Percentiles rank a stretch among this genome's conserved stretches.
These are phyloP conservation scores for Ogataea zsoltii DNA, from an alignment of 805 yeast species.

Conservation along the genomic window DNA sequence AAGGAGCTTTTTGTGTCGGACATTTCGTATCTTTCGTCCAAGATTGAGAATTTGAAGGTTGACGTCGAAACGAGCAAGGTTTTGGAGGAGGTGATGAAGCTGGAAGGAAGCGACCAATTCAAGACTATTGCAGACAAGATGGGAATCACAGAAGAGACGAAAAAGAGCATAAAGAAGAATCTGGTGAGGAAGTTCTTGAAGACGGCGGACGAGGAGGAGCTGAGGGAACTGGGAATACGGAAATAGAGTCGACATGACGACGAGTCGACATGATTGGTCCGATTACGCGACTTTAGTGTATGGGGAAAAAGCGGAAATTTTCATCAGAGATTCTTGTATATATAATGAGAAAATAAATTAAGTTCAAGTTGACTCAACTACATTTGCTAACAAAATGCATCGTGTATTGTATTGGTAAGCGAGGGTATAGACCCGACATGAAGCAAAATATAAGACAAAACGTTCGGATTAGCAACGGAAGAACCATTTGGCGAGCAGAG, in stretches of 20 bases:
- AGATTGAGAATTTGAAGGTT: conserved; percentile 21
- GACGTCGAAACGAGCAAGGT: conserved; percentile 22
- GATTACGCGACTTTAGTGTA: too few species aligned
- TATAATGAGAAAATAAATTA: too few species aligned
- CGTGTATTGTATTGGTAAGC: conserved; percentile 5
- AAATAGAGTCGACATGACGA: too few species aligned
- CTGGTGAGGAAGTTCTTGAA: conserved; percentile 60
- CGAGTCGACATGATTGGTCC: too few species aligned
- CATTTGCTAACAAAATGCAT: neutral
- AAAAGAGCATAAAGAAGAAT: conserved; percentile 65
- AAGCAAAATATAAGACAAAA: neutral
- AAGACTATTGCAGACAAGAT: conserved; percentile 36
- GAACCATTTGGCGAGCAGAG: neutral
- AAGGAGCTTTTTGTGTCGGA: conserved; percentile 33
- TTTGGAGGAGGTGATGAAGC: conserved; percentile 24
- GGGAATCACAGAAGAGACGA: conserved; percentile 42
- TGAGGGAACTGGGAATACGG: conserved; percentile 29
- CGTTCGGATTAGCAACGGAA: neutral
- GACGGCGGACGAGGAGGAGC: conserved; percentile 28
- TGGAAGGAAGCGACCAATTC: conserved; percentile 38
- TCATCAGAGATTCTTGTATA: too few species aligned
- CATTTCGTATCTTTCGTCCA: conserved; percentile 24
- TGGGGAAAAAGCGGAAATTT: neutral
- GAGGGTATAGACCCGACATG: neutral
- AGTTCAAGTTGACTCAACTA: too few species aligned